These are phyloP conservation scores for Claviceps purpurea DNA, from an alignment of 2,329 filamentous ascomycete genomes.

Conservation along the genomic window DNA sequence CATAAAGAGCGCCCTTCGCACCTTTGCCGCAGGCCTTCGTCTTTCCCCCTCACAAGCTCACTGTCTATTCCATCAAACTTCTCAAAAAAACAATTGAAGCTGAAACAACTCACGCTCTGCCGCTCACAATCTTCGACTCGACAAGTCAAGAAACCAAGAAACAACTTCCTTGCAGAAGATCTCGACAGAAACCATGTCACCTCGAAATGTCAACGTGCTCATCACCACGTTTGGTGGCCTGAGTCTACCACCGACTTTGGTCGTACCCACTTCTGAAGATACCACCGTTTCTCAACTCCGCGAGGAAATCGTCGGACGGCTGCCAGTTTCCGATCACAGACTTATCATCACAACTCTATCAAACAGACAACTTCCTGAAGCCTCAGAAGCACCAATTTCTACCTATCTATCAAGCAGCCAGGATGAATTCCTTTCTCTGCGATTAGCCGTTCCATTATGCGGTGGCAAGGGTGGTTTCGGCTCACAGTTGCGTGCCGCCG, in stretches of 20 bases:
- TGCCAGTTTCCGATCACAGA: slow-evolving; percentile 42
- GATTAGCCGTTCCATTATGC: slow-evolving; percentile 63
- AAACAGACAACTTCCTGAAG: slow-evolving; percentile 52
- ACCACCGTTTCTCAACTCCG: slow-evolving; percentile 57
- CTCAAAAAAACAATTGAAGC: not conserved
- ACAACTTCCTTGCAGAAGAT: not conserved
- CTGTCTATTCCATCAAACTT: too few relatives aligned
- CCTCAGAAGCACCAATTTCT: slow-evolving; percentile 42
- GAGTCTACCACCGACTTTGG: slow-evolving; percentile 67
- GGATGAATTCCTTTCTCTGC: slow-evolving; percentile 67
- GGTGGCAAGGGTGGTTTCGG: slow-evolving; percentile 98
- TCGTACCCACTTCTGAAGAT: slow-evolving; percentile 55
- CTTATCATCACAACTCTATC: slow-evolving; percentile 72
- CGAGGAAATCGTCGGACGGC: slow-evolving; percentile 44
- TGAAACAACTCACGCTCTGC: not conserved
- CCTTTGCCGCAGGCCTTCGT: not conserved
- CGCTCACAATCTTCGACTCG: not conserved
- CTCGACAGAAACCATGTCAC: slow-evolving; percentile 32
- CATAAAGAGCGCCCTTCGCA: not conserved
- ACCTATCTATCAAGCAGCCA: slow-evolving; percentile 42
- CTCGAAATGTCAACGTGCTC: slow-evolving; percentile 60
- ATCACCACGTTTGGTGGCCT: slow-evolving; percentile 75
- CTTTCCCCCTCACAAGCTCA: not conserved
- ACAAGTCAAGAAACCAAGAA: not conserved
- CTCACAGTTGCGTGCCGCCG: slow-evolving; percentile 88